Base-by-base conservation (phyloP, 768 basidiomycete genomes). In the Sutorius australiensis region DNA sequence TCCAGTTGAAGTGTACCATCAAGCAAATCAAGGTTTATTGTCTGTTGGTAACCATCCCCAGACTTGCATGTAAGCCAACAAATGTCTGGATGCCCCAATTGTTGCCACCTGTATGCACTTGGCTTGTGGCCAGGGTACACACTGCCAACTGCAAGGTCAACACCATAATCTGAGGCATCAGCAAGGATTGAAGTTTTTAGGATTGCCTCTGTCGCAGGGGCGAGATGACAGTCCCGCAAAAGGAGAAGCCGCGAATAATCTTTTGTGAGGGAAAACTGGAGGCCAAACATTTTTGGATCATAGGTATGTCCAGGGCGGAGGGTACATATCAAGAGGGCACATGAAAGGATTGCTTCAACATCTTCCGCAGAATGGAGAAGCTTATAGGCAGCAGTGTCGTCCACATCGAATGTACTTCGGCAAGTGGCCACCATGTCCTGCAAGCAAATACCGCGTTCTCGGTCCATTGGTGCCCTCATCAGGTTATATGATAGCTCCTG, bases 221-320 rank as follows among this genome's bases (percentile, higher is more conserved):
- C 54, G 6, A 70, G 40, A 34, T 63, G 61, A 17, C 53, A 17
- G 33, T 72, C 61, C 5, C 67, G 59, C 16, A 57, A 42, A 17
- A 61, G 41, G 17, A 62, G 46, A 1, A 50, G 32, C 7, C 9
- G 46, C 5, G 34, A 54, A 32, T 16, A 21, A 0, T 7, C 0
- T 6, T 13, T 7, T 0, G 19, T 6, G 12, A 14, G 2, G 1
- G 2, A 14, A 2, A 2, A 0, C 39, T 40, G 21, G 21, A 24
- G n/a, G 16, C 34, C n/a, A 6, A n/a, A 36, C 7, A 9, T n/a
- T 7, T n/a, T 16, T 7, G 34, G 9, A 36, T n/a, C 8, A 9
- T 7, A 36, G 16, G 3, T 36, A 36, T n/a, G n/a, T n/a, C 3
- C 7, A n/a, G 34, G 8, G 34, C 16, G 6, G 34, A 36, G 7